Percentiles rank a stretch among this genome's conserved stretches.
Conservation (phyloP, 1,284 basidiomycete species). For the Trichosporon ovoides region DNA sequence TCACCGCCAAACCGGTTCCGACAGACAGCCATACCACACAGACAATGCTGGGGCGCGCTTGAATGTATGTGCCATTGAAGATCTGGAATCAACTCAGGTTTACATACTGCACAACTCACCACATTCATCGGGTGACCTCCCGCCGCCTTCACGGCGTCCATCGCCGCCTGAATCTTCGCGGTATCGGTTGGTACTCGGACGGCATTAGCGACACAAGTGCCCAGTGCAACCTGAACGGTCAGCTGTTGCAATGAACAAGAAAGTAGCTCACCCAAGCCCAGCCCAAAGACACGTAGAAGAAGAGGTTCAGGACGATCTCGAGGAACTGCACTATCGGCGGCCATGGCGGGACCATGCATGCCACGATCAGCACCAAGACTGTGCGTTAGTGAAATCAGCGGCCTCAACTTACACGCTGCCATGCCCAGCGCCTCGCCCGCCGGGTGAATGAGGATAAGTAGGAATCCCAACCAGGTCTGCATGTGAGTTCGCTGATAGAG, state of each 20-base stretch:
- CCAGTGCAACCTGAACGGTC: neutral
- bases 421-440: slow-evolving; percentile 34
- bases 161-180: slow-evolving; percentile 17
- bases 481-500: rapidly evolving
- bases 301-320: slow-evolving; percentile 40
- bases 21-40: slow-evolving; percentile 39
- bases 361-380: slow-evolving; percentile 42
- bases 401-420: slow-evolving; percentile 36
- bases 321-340: slow-evolving; percentile 41
- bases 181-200: slow-evolving; percentile 25
- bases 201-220: slow-evolving; percentile 5
- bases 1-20: slow-evolving; percentile 36
- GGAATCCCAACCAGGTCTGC: slow-evolving; percentile 44
- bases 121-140: slow-evolving; percentile 10
- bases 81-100: slow-evolving; percentile 21
- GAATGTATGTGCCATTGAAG: slow-evolving; percentile 42
- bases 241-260: neutral
- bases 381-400: neutral
- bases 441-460: slow-evolving; percentile 39
- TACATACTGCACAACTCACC: neutral
- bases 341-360: slow-evolving; percentile 41
- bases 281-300: slow-evolving; percentile 37
- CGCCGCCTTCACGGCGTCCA: slow-evolving; percentile 27
- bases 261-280: slow-evolving; percentile 38
- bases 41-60: slow-evolving; percentile 39